Base-by-base conservation (phyloP, 2,329 filamentous ascomycete species). In the Colletotrichum simmondsii region DNA sequence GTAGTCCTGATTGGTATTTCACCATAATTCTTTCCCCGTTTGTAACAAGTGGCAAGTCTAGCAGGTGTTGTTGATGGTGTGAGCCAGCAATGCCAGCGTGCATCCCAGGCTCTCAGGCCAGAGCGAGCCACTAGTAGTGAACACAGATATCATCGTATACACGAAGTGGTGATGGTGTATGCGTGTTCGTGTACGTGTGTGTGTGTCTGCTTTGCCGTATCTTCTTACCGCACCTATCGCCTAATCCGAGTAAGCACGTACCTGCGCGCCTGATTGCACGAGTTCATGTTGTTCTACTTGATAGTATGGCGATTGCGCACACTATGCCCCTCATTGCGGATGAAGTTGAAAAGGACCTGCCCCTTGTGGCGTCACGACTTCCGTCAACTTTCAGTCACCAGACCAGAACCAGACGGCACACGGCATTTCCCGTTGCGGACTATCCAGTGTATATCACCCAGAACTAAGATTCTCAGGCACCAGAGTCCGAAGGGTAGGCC, bases 391-490 rank as follows among this genome's bases (percentile, higher is more conserved):
- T 22, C 32, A 54, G 32, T 22, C 11, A 30, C 32, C 37, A 22
- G 37, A 42, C 14, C 37, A 42, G 37, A 4, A 19, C 37, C 37
- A 42, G 37, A 19, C 37, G 14, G 37, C 37, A 42, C 2, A 10
- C 22, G 32, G 10, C n/a, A 14, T 22, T 12, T 24, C 26, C 59
- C n/a, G 26, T 22, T 11, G 26, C 19, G 42, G 42, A 49, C 42
- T 11, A 11, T 19, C 19, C 42, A 22, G 16, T 49, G 42, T 49
- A 49, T 49, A 14, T 35, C 14, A 6, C 2, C 26, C 26, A 16
- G 16, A 22, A 49, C n/a, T 58, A 30, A 42, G 58, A 52, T 71
- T 53, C 28, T 37, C 68, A 63, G 57, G 58, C 52, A 58, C 49
- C 14, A 35, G 7, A 35, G 42, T n/a, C 12, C 37, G 42, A 32